These are phyloP conservation scores for Aspergillus ostianus DNA, from an alignment of 495 filamentous ascomycete species.

Conservation along the genomic window DNA sequence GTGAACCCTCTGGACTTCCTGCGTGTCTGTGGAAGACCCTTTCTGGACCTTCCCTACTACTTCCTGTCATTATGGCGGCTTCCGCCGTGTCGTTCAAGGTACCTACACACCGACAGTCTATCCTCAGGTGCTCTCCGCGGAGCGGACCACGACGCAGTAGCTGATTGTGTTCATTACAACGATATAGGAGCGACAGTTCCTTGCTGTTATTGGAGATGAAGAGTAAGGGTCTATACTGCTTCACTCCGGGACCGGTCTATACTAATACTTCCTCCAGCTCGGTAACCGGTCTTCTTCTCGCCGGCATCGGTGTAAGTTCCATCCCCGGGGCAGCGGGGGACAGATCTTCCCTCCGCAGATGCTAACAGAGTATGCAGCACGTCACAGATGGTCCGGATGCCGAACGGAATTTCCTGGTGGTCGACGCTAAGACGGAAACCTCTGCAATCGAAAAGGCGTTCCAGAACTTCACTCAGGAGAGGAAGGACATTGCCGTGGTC, in stretches of 20 bases:
- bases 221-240: slow-evolving; percentile 45
- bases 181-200: slow-evolving; percentile 80
- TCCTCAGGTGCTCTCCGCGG: background rate
- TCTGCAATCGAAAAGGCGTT: slow-evolving; percentile 89
- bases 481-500: slow-evolving; percentile 94
- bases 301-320: slow-evolving; percentile 83
- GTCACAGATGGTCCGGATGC: slow-evolving; percentile 76
- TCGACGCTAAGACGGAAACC: slow-evolving; percentile 87
- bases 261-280: slow-evolving; percentile 62
- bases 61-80: slow-evolving; percentile 33
- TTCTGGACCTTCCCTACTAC: background rate
- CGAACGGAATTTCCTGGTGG: slow-evolving; percentile 96
- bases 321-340: background rate
- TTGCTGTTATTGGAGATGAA: slow-evolving; percentile 98
- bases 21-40: background rate
- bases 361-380: slow-evolving; percentile 48
- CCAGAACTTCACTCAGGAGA: slow-evolving; percentile 77
- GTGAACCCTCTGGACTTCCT: background rate
- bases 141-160: background rate
- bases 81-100: slow-evolving; percentile 42
- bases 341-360: background rate
- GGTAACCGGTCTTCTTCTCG: slow-evolving; percentile 89
- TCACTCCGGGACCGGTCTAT: background rate
- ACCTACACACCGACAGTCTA: slow-evolving; percentile 8
- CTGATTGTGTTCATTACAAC: background rate